Conservation (phyloP, 1,139 yeast genomes). For the Lodderomyces orthopsilosis region DNA sequence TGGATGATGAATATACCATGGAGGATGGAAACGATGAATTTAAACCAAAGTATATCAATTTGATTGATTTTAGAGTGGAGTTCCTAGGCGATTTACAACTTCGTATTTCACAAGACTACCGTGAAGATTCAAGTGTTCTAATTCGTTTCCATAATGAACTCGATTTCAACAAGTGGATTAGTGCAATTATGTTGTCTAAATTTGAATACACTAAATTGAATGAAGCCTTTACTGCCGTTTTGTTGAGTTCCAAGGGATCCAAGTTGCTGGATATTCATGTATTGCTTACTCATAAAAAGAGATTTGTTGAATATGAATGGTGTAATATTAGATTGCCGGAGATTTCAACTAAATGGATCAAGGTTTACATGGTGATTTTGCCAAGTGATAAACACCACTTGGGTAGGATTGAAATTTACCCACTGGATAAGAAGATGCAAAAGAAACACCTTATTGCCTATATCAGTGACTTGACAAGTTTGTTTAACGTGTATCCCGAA, state of each 20-base stretch:
- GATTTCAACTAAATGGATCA: slow-evolving; percentile 53
- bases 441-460: slow-evolving; percentile 49
- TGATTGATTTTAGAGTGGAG: slow-evolving; percentile 43
- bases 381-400: slow-evolving; percentile 40
- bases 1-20: slow-evolving; percentile 20
- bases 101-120: slow-evolving; percentile 39
- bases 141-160: slow-evolving; percentile 30
- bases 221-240: slow-evolving; percentile 57
- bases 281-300: slow-evolving; percentile 45
- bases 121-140: slow-evolving; percentile 29
- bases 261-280: slow-evolving; percentile 53
- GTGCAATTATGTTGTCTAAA: slow-evolving; percentile 46
- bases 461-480: slow-evolving; percentile 38
- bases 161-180: slow-evolving; percentile 43
- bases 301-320: slow-evolving; percentile 51
- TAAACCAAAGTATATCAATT: slow-evolving; percentile 48
- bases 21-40: slow-evolving; percentile 31
- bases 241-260: slow-evolving; percentile 53
- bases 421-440: slow-evolving; percentile 35
- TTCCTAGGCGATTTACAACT: slow-evolving; percentile 23
- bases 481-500: slow-evolving; percentile 56
- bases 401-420: slow-evolving; percentile 52
- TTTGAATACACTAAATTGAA: slow-evolving; percentile 51
- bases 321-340: slow-evolving; percentile 56
- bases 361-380: slow-evolving; percentile 44